Base-by-base conservation (phyloP, 2,329 filamentous ascomycete genomes). In the Colletotrichum musicola region DNA sequence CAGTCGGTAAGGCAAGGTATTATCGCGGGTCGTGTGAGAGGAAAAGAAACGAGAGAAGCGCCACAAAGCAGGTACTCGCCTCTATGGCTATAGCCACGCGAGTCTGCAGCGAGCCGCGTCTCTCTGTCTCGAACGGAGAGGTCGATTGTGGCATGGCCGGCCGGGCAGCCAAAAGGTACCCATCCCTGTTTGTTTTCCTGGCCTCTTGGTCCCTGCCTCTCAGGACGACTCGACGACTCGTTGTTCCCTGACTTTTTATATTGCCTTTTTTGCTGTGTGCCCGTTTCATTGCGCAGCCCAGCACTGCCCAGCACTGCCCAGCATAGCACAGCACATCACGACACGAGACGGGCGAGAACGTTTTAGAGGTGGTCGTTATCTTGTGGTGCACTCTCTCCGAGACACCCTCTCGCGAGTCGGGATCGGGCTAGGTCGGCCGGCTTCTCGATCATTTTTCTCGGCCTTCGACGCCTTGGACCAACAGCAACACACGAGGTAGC, bases 31-130 rank as follows among this genome's bases (percentile, higher is more conserved):
- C 42, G 65, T 64, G 55, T 51, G 65, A 65, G 62, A 50, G 40
- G 55, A 68, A 50, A 60, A 68, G 61, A 68, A 59, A 55, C 46
- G 49, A 68, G 54, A 16, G 1, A 13, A 16, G 46, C 66, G 62
- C 62, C 62, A 68, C 62, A 51, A 68, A 65, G 65, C 66, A 69
- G 66, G 66, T 65, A 65, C 66, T 69, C 4, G 38, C 13, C 22
- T 30, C 65, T 27, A 27, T 49, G 9, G 9, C 27, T 10, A 30
- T 65, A 66, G 55, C 62, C 66, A 66, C 62, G 62, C 66, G 62
- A 69, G 42, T 69, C 55, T 69, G 66, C 50, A 65, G 42, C 59
- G 30, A 35, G 38, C 65, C 22, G 55, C 27, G 27, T 30, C 27
- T 30, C 27, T 27, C 12, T 60, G 64, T 68, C 60, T 64, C 61